These are phyloP conservation scores for Dicorynia guianensis DNA, from an alignment of 306 rosid species.

Conservation along the genomic window DNA sequence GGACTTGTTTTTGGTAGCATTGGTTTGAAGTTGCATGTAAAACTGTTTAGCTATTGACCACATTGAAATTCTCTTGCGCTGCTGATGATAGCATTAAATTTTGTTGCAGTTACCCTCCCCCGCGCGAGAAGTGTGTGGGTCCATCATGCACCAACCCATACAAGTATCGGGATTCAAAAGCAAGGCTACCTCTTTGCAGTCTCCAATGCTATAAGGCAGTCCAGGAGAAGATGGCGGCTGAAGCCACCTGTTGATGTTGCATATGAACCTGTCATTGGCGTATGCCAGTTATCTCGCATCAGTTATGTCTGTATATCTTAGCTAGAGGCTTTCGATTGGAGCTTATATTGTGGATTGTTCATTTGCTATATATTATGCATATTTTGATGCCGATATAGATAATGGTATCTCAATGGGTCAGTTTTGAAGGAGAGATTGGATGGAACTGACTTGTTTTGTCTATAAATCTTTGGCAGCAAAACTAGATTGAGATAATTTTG, in stretches of 20 bases:
- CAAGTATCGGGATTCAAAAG: constrained; percentile 86
- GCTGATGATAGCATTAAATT: constrained; percentile 24
- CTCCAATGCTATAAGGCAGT: constrained; percentile 86
- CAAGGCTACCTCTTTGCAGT: constrained; percentile 93
- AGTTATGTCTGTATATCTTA: constrained; percentile 23
- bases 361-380: constrained; percentile 32
- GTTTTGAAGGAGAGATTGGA: constrained; percentile 23
- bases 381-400: constrained; percentile 22
- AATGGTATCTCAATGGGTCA: background rate
- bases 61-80: constrained; percentile 14
- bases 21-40: constrained; percentile 8
- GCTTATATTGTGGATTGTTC: constrained; percentile 35
- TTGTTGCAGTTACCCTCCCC: constrained; percentile 87
- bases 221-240: constrained; percentile 49
- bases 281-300: constrained; percentile 38
- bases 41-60: constrained; percentile 27
- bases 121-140: constrained; percentile 80
- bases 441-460: constrained; percentile 21
- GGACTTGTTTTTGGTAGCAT: background rate
- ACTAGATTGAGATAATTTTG: constrained; percentile 28
- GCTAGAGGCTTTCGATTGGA: constrained; percentile 31
- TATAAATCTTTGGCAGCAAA: constrained; percentile 5
- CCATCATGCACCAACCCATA: constrained; percentile 81
- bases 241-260: constrained; percentile 51
- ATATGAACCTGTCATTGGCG: constrained; percentile 9